These are phyloP conservation scores for Mesembryanthemum crystallinum DNA, from an alignment of 148 eudicot genomes.

Conservation along the genomic window DNA sequence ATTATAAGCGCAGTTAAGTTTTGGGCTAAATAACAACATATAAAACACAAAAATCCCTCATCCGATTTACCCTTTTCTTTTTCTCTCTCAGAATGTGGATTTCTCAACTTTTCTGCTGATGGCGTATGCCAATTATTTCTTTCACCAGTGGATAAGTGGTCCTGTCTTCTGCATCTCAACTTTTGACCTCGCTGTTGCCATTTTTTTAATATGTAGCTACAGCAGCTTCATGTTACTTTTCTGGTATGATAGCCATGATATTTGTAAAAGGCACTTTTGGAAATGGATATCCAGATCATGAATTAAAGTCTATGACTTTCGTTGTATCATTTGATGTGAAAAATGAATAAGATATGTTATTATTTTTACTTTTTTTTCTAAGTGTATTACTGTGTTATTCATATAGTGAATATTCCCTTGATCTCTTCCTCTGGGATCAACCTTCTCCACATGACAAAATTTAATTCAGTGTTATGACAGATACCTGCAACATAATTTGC, in stretches of 20 bases:
- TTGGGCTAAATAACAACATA: no score
- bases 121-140: no score
- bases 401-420: no score
- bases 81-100: no score
- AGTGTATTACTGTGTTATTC: background rate
- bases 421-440: constrained; percentile 7
- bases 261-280: background rate
- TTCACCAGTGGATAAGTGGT: background rate
- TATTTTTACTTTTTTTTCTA: background rate
- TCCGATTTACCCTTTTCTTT: no score
- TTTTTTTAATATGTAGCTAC: background rate
- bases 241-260: background rate
- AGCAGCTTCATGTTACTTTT: background rate
- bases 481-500: constrained; percentile 52
- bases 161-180: background rate
- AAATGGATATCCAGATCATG: background rate
- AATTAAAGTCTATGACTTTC: background rate
- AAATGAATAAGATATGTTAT: background rate
- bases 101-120: no score
- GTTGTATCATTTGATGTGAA: background rate
- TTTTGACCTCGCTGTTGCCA: background rate
- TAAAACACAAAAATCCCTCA: no score
- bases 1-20: no score
- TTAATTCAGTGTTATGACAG: constrained; percentile 63
- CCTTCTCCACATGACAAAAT: constrained; percentile 11